phyloP scores from a whole-genome alignment of 192 early-diverging fungal species.

The Chytriomyces confervae region DNA sequence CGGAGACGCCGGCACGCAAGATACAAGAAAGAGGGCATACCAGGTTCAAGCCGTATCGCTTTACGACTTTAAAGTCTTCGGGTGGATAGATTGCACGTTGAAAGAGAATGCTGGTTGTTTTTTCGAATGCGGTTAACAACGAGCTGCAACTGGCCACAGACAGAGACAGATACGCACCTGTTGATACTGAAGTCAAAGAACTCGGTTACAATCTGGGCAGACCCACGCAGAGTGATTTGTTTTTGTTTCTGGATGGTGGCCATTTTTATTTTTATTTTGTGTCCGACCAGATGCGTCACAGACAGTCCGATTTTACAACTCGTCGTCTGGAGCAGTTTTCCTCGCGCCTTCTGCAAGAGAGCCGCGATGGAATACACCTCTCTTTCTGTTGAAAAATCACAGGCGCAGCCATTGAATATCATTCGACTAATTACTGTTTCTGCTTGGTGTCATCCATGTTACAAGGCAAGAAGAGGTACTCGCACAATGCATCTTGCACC shows the following conservation, averaged over 20 bases:
- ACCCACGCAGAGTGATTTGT: conserved; percentile 81
- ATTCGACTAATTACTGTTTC: too few species aligned
- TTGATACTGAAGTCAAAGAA: conserved; percentile 89
- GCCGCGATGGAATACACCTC: too few species aligned
- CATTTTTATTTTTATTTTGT: conserved; percentile 13
- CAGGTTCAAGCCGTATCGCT: conserved; percentile 87
- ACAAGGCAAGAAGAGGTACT: too few species aligned
- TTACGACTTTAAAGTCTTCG: conserved; percentile 78
- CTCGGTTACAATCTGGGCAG: conserved; percentile 82
- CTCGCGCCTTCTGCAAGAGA: too few species aligned
- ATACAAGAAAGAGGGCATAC: background rate
- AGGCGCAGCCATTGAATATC: too few species aligned
- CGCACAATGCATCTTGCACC: too few species aligned
- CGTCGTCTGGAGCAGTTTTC: too few species aligned
- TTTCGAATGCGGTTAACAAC: background rate
- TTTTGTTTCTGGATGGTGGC: conserved; percentile 38
- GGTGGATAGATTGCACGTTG: conserved; percentile 93
- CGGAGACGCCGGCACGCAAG: background rate
- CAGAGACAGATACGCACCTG: conserved; percentile 54
- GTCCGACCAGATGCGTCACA: background rate
- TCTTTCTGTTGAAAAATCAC: too few species aligned
- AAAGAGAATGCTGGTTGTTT: conserved; percentile 74
- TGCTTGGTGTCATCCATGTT: too few species aligned
- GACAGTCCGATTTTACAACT: too few species aligned
- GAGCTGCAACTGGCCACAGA: background rate